Percentiles rank a stretch among this genome's conserved stretches.
Conservation (phyloP, 2,329 filamentous ascomycete genomes). For the Xylaria sp. region DNA sequence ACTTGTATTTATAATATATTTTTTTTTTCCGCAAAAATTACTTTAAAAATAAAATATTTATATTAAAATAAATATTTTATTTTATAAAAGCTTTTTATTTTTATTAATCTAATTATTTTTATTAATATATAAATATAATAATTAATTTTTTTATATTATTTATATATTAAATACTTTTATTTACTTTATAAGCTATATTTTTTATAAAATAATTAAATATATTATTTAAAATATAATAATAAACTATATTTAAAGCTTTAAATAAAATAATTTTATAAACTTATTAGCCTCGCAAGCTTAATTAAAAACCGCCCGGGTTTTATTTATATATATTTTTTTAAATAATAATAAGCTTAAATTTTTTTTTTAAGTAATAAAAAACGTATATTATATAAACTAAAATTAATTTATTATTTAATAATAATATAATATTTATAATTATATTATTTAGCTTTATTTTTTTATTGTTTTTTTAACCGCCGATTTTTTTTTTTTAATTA, state of each 20-base stretch:
- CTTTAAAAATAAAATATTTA: too few species aligned
- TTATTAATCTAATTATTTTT: too few species aligned
- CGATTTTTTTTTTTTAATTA: not conserved
- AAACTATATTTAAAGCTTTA: not conserved
- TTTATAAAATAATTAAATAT: too few species aligned
- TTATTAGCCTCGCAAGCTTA: not conserved
- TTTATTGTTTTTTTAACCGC: not conserved
- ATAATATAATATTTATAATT: not conserved
- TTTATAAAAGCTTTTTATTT: too few species aligned
- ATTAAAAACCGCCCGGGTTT: not conserved
- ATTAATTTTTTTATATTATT: too few species aligned
- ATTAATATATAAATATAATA: too few species aligned
- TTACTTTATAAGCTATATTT: too few species aligned
- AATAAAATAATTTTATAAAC: not conserved
- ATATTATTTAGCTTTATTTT: not conserved
- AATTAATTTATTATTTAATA: not conserved
- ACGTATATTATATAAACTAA: not conserved
- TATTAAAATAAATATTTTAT: too few species aligned
- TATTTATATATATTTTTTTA: not conserved
- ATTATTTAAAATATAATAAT: not conserved
- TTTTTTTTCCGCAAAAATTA: too few species aligned
- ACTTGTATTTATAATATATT: too few species aligned
- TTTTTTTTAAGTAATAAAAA: too few species aligned
- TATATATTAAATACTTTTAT: too few species aligned
- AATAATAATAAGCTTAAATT: not conserved